Percentiles rank a stretch among this genome's conserved stretches.
Evolutionary conservation across 805 yeast genomes (phyloP).

Genomic region (Lipomyces oligophaga): DNA sequence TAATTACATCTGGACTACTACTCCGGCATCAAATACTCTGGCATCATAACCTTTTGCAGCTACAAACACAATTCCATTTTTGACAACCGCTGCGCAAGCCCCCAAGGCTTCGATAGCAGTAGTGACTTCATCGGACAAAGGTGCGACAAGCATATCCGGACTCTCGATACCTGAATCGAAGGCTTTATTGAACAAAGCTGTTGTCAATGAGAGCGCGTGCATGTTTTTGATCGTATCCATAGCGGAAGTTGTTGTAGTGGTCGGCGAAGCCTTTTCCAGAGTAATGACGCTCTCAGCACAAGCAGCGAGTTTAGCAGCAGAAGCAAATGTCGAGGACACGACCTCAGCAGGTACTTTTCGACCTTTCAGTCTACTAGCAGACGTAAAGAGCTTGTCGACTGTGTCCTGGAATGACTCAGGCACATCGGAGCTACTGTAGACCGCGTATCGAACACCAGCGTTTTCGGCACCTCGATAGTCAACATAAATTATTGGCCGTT

Average conservation of each 20-base stretch:
- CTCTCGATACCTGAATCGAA: slow-evolving; percentile 21
- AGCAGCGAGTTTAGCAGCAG: slow-evolving; percentile 10
- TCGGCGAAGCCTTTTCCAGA: slow-evolving; percentile 10
- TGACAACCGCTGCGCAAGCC: slow-evolving; percentile 9
- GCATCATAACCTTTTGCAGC: slow-evolving; percentile 21
- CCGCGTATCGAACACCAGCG: slow-evolving; percentile 21
- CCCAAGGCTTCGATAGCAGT: slow-evolving; percentile 18
- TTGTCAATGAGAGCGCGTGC: slow-evolving; percentile 9
- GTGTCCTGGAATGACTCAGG: slow-evolving; percentile 3
- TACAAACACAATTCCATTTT: slow-evolving; percentile 8
- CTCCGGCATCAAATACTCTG: slow-evolving; percentile 18
- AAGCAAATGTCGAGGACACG: slow-evolving; percentile 5
- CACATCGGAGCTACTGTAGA: slow-evolving; percentile 1
- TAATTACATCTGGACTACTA: not conserved
- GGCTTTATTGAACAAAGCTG: slow-evolving; percentile 7
- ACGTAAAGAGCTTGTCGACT: slow-evolving; percentile 1
- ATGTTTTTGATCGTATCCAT: slow-evolving; percentile 14
- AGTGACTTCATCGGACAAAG: not conserved
- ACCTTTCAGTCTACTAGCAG: slow-evolving; percentile 1
- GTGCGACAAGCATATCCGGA: slow-evolving; percentile 24
- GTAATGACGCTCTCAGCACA: slow-evolving; percentile 10
- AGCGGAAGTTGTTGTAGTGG: slow-evolving; percentile 4
- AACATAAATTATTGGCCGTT: slow-evolving; percentile 23
- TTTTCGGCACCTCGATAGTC: slow-evolving; percentile 26
- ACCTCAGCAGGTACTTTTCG: slow-evolving; percentile 7